These are phyloP conservation scores for Debaryomyces fabryi DNA, from an alignment of 1,139 yeast genomes.

Conservation along the genomic window DNA sequence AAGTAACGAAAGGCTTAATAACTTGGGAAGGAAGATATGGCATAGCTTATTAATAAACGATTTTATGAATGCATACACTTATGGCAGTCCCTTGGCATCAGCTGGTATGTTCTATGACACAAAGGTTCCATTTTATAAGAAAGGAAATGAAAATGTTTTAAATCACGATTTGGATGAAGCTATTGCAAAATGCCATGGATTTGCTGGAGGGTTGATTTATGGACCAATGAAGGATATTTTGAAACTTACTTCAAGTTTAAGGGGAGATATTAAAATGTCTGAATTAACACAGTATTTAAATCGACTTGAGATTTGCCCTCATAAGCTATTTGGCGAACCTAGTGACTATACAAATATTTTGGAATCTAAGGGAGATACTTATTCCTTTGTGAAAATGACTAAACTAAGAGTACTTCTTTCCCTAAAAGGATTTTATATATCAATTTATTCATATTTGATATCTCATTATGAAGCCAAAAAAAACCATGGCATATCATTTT, in stretches of 20 bases:
- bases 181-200: constrained; percentile 16
- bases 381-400: constrained; percentile 17
- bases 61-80: constrained; percentile 10
- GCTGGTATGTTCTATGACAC: constrained; percentile 16
- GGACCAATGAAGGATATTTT: constrained; percentile 14
- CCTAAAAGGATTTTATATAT: constrained; percentile 29
- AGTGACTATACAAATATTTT: constrained; percentile 10
- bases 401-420: constrained; percentile 13
- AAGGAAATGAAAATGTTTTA: constrained; percentile 1
- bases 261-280: constrained; percentile 18
- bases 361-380: constrained; percentile 13
- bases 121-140: constrained; percentile 10
- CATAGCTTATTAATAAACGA: constrained; percentile 36
- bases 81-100: constrained; percentile 13
- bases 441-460: constrained; percentile 36
- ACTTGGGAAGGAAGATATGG: constrained; percentile 55
- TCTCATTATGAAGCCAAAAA: constrained; percentile 32
- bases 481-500: constrained; percentile 25
- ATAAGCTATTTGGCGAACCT: constrained; percentile 14
- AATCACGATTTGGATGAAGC: constrained; percentile 20
- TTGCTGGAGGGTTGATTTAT: constrained; percentile 13
- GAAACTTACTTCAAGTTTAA: constrained; percentile 14
- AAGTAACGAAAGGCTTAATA: constrained; percentile 29
- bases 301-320: constrained; percentile 19
- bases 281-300: constrained; percentile 19